Conservation (phyloP, 2,329 filamentous ascomycete genomes). For the Fusarium armeniacum region DNA sequence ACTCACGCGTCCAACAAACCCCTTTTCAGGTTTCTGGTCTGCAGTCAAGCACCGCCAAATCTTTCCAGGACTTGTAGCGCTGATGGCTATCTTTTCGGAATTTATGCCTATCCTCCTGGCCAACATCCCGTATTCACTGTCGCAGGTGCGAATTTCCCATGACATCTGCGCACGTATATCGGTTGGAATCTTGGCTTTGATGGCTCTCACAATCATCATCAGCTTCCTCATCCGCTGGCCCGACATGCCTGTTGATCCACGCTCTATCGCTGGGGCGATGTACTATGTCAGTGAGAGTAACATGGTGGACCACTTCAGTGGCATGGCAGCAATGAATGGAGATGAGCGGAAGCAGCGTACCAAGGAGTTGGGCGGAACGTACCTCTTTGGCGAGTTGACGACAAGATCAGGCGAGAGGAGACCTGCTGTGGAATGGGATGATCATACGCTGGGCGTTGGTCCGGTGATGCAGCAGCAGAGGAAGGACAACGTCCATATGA, state of each 20-base stretch:
- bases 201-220: conserved; percentile 58
- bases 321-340: conserved; percentile 42
- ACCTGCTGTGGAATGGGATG: conserved; percentile 48
- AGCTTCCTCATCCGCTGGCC: conserved; percentile 61
- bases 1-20: conserved; percentile 60
- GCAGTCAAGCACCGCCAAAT: conserved; percentile 48
- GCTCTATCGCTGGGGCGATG: conserved; percentile 61
- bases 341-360: conserved; percentile 43
- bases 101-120: conserved; percentile 65
- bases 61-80: conserved; percentile 58
- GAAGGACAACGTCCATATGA: conserved; percentile 19
- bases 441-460: conserved; percentile 35
- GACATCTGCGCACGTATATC: conserved; percentile 59
- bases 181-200: conserved; percentile 57
- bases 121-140: conserved; percentile 63
- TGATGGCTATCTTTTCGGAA: conserved; percentile 62
- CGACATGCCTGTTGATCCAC: conserved; percentile 62
- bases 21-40: conserved; percentile 59
- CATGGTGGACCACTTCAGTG: conserved; percentile 46
- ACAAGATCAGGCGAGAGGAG: conserved; percentile 41
- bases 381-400: conserved; percentile 45
- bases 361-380: conserved; percentile 43
- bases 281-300: conserved; percentile 56
- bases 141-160: conserved; percentile 57
- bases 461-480: conserved; percentile 11